Conservation (phyloP, 1,284 basidiomycete genomes). For the Ustilago hordei region DNA sequence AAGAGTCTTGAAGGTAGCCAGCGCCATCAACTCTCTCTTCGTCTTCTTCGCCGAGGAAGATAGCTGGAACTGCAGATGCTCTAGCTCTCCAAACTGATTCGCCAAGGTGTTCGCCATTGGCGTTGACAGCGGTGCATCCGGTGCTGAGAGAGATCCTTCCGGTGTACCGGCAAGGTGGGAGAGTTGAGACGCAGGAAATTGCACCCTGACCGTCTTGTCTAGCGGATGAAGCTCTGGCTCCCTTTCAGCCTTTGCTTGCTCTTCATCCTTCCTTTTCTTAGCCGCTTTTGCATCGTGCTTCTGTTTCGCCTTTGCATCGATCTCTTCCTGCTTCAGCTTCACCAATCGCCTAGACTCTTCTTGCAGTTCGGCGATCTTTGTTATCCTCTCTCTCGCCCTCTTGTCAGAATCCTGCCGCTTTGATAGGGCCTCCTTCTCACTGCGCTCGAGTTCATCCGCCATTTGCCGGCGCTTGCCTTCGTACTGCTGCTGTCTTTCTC, state of each 20-base stretch:
- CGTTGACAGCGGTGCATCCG: conserved; percentile 24
- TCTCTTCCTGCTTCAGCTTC: conserved; percentile 39
- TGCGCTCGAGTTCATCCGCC: conserved; percentile 84
- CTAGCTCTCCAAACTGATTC: conserved; percentile 50
- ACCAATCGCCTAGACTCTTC: conserved; percentile 48
- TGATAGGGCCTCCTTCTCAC: conserved; percentile 79
- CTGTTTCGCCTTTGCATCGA: conserved; percentile 33
- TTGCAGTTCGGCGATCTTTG: conserved; percentile 39
- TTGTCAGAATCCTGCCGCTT: conserved; percentile 73
- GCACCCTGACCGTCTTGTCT: conserved; percentile 55
- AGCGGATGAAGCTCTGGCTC: conserved; percentile 48
- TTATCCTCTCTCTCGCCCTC: conserved; percentile 17
- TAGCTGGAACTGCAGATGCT: conserved; percentile 43
- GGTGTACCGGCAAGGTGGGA: conserved; percentile 25
- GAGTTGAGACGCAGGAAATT: conserved; percentile 57
- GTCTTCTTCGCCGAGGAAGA: conserved; percentile 40
- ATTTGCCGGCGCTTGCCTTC: conserved; percentile 83
- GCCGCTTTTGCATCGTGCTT: conserved; percentile 15
- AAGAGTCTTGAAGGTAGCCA: conserved; percentile 53
- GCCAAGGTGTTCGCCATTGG: conserved; percentile 45
- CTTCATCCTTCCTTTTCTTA: conserved; percentile 21
- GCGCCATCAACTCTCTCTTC: conserved; percentile 52
- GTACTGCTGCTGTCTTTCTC: conserved; percentile 79
- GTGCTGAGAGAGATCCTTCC: not conserved
- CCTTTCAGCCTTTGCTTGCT: conserved; percentile 25